Conservation (phyloP, 208 protist genomes). For the Leishmania guyanensis region DNA sequence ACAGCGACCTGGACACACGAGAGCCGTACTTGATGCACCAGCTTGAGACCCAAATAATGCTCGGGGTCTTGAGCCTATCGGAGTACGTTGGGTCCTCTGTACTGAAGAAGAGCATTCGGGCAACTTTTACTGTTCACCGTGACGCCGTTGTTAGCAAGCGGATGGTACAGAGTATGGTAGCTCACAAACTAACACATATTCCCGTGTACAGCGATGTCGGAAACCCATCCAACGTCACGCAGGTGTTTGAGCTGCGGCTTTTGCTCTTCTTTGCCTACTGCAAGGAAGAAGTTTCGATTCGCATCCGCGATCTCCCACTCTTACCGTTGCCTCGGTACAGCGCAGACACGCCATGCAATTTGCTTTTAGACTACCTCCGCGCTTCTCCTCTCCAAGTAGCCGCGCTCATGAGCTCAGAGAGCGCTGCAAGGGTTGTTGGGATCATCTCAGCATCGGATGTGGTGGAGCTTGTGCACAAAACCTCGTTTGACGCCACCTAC, state of each 20-base stretch:
- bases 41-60: constrained; percentile 73
- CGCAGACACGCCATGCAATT: constrained; percentile 42
- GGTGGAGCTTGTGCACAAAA: constrained; percentile 61
- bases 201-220: constrained; percentile 56
- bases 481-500: constrained; percentile 51
- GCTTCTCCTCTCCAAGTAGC: constrained; percentile 48
- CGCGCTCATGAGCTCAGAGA: constrained; percentile 38
- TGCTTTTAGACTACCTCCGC: constrained; percentile 51
- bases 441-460: constrained; percentile 59
- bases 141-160: constrained; percentile 52
- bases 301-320: constrained; percentile 60
- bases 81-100: constrained; percentile 52
- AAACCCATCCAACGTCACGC: constrained; percentile 53
- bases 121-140: constrained; percentile 51
- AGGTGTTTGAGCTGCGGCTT: constrained; percentile 55
- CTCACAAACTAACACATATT: constrained; percentile 49
- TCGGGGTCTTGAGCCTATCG: constrained; percentile 67
- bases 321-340: constrained; percentile 43
- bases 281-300: constrained; percentile 32
- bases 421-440: constrained; percentile 38
- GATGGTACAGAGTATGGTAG: constrained; percentile 47
- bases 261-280: constrained; percentile 67
- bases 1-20: constrained; percentile 41
- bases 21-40: constrained; percentile 35
- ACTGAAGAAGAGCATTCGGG: constrained; percentile 42